phyloP scores from a whole-genome alignment of 148 eudicot genomes.

The Chenopodium album region DNA sequence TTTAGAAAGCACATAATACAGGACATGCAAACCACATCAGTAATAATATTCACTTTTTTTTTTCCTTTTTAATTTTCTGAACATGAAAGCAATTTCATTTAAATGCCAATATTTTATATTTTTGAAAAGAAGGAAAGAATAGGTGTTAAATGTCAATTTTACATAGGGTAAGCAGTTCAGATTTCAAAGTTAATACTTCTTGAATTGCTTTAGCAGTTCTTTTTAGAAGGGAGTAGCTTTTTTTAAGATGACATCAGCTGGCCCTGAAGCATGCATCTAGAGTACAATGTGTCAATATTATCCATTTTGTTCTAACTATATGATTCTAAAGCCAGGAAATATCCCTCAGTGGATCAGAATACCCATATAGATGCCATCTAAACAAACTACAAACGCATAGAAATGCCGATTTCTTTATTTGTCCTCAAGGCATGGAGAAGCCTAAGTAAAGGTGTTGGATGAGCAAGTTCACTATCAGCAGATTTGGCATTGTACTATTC shows the following conservation, averaged over 20 bases:
- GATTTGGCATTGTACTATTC: not conserved
- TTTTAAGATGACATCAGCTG: not conserved
- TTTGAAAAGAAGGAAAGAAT: not conserved
- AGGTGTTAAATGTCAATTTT: not conserved
- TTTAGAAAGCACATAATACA: not conserved
- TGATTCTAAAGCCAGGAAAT: not conserved
- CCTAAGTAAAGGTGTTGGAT: not conserved
- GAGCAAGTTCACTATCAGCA: not conserved
- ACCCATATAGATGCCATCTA: not conserved
- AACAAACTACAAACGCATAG: not conserved
- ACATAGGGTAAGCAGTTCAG: not conserved
- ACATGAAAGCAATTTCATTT: not conserved
- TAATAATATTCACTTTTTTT: not conserved
- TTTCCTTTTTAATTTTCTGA: too few relatives aligned
- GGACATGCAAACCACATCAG: not conserved
- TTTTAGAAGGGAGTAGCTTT: not conserved
- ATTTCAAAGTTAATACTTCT: not conserved
- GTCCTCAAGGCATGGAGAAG: slow-evolving; percentile 4
- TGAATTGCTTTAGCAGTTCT: not conserved
- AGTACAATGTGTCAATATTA: not conserved
- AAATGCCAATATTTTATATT: not conserved
- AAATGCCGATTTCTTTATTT: not conserved
- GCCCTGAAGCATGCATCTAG: not conserved
- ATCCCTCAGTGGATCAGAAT: not conserved
- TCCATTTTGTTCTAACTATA: not conserved